These are phyloP conservation scores for Hyphodiscus hymeniophilus DNA, from an alignment of 495 filamentous ascomycete genomes.

Conservation along the genomic window DNA sequence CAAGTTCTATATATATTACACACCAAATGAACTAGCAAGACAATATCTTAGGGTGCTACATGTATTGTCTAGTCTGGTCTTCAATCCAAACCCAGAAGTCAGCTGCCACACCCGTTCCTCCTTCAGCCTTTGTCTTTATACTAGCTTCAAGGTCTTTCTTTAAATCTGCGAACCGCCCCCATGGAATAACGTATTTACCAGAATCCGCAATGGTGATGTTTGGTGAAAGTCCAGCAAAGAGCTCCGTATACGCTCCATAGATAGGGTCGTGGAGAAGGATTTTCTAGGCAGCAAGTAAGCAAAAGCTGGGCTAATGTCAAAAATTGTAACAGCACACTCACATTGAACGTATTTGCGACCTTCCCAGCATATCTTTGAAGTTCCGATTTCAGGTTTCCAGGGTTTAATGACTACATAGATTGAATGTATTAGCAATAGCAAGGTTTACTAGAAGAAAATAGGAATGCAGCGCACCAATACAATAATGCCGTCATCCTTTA, in stretches of 20 bases:
- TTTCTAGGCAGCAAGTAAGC: too few species aligned
- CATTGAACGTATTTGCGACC: constrained; percentile 6
- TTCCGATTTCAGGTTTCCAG: constrained; percentile 36
- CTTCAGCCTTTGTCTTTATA: constrained; percentile 27
- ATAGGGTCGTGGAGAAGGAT: constrained; percentile 27
- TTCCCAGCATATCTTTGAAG: constrained; percentile 29
- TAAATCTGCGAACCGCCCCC: constrained; percentile 28
- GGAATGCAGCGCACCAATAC: too few species aligned
- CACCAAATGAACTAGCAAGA: too few species aligned
- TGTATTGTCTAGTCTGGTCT: too few species aligned
- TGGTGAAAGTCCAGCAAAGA: constrained; percentile 34
- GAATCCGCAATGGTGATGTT: constrained; percentile 25
- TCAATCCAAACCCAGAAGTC: constrained; percentile 36
- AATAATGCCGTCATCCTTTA: constrained; percentile 26
- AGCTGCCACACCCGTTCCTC: constrained; percentile 30
- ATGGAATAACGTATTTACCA: constrained; percentile 27
- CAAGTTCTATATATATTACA: too few species aligned
- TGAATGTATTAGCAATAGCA: too few species aligned
- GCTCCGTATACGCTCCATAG: constrained; percentile 36
- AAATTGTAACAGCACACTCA: too few species aligned
- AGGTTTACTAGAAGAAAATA: too few species aligned
- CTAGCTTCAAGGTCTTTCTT: constrained; percentile 27
- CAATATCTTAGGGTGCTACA: too few species aligned
- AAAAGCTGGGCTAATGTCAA: too few species aligned
- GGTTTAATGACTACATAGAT: constrained; percentile 25